These are phyloP conservation scores for Colletotrichum falcatum DNA, from an alignment of 2,329 filamentous ascomycete species.

Conservation along the genomic window DNA sequence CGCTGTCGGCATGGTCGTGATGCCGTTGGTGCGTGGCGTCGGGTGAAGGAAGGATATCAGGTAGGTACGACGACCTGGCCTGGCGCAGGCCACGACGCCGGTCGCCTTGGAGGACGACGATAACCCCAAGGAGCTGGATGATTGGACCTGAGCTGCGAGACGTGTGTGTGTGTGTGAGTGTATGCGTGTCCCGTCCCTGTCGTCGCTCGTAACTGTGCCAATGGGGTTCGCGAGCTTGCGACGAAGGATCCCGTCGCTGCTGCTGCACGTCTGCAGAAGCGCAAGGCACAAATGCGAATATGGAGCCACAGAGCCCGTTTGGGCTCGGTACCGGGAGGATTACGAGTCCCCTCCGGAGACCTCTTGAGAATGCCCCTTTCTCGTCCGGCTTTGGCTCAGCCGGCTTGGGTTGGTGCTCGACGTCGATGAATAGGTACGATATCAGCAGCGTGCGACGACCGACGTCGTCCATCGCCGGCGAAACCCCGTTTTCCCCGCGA, in stretches of 20 bases:
- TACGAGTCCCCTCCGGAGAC: not conserved
- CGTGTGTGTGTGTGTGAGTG: not conserved
- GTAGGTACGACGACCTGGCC: not conserved
- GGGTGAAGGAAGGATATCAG: not conserved
- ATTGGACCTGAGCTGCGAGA: not conserved
- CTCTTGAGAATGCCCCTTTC: not conserved
- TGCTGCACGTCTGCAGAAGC: not conserved
- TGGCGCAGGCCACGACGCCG: not conserved
- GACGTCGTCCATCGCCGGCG: slow-evolving; percentile 13
- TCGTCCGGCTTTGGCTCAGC: not conserved
- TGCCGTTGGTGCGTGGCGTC: not conserved
- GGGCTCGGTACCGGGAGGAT: not conserved
- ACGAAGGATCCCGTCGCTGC: not conserved
- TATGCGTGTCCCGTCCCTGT: not conserved
- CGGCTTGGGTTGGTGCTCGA: not conserved
- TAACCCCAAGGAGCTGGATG: not conserved
- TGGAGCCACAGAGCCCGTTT: not conserved
- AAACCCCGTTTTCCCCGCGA: slow-evolving; percentile 34
- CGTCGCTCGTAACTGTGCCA: slow-evolving; percentile 10
- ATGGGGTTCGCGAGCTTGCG: not conserved
- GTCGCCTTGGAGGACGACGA: not conserved
- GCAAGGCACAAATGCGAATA: slow-evolving; percentile 10
- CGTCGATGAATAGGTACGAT: not conserved
- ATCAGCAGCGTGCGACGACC: not conserved
- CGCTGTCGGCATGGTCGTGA: not conserved